Percentiles rank a stretch among this genome's conserved stretches.
These are phyloP conservation scores for Microcyclospora tardicrescens DNA, from an alignment of 2,329 filamentous ascomycete species.

Conservation along the genomic window DNA sequence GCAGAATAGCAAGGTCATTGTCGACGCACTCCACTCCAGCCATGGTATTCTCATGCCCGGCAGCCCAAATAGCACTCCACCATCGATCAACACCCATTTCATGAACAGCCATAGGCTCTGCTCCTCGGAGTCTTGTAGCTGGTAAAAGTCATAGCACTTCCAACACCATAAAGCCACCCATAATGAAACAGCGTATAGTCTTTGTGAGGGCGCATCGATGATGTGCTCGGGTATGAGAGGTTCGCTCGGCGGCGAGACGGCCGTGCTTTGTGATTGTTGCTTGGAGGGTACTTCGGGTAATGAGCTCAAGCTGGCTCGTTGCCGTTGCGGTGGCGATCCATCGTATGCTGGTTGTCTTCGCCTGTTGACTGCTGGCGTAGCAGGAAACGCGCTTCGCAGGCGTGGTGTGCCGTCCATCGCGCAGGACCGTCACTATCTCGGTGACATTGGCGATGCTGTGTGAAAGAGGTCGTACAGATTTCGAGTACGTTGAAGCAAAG, in stretches of 20 bases:
- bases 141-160: slow-evolving; percentile 77
- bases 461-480: too few species aligned
- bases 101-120: slow-evolving; percentile 83
- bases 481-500: too few species aligned
- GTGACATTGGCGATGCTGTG: too few species aligned
- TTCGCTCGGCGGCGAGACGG: slow-evolving; percentile 16
- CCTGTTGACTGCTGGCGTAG: slow-evolving; percentile 45
- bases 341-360: slow-evolving; percentile 3
- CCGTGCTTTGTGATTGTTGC: slow-evolving; percentile 9
- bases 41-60: slow-evolving; percentile 86
- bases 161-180: slow-evolving; percentile 67
- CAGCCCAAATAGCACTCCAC: slow-evolving; percentile 72
- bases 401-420: slow-evolving; percentile 69
- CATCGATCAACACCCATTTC: slow-evolving; percentile 87
- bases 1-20: slow-evolving; percentile 58
- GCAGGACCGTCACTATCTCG: neutral
- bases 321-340: slow-evolving; percentile 14
- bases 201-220: slow-evolving; percentile 81
- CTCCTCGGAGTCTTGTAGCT: slow-evolving; percentile 64
- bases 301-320: neutral
- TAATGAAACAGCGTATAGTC: slow-evolving; percentile 71
- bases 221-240: slow-evolving; percentile 71
- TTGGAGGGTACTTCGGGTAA: slow-evolving; percentile 8
- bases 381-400: slow-evolving; percentile 69
- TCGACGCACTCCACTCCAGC: slow-evolving; percentile 77